These are phyloP conservation scores for Neocatenulostroma microsporum DNA, from an alignment of 2,329 filamentous ascomycete genomes.

Conservation along the genomic window DNA sequence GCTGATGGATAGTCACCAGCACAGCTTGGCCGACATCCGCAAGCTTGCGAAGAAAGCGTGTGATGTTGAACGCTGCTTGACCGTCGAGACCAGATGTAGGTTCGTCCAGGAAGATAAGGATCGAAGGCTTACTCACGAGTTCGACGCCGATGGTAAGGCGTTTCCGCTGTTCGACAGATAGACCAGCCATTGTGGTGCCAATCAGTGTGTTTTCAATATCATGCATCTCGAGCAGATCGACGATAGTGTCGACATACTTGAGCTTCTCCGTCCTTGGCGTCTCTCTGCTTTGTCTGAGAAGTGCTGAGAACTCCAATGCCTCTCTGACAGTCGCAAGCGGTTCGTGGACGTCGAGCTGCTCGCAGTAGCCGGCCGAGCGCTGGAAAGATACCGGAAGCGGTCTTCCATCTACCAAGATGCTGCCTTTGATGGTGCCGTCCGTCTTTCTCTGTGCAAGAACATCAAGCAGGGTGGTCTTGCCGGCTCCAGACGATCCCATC, in stretches of 20 bases:
- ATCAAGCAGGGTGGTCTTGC: constrained; percentile 77
- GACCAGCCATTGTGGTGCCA: no score
- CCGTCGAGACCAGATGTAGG: constrained; percentile 64
- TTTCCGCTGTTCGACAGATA: constrained; percentile 57
- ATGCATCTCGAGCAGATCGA: constrained; percentile 51
- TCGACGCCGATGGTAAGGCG: constrained; percentile 51
- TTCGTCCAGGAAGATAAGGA: constrained; percentile 64
- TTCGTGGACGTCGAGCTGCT: constrained; percentile 59
- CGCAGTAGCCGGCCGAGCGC: constrained; percentile 61
- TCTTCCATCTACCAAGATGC: constrained; percentile 64
- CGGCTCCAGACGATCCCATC: constrained; percentile 73
- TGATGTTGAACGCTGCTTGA: constrained; percentile 60
- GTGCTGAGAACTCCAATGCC: constrained; percentile 49
- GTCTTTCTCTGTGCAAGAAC: constrained; percentile 66
- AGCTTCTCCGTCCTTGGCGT: constrained; percentile 52
- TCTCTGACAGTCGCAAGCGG: constrained; percentile 50
- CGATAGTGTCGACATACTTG: constrained; percentile 56
- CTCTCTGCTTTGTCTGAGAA: constrained; percentile 49
- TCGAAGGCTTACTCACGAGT: constrained; percentile 43
- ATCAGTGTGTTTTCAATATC: constrained; percentile 64
- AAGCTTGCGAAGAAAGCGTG: constrained; percentile 57
- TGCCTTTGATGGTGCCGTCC: constrained; percentile 55
- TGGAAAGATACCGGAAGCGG: constrained; percentile 57
- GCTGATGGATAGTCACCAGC: constrained; percentile 43
- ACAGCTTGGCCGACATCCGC: constrained; percentile 37